Evolutionary conservation across 305 asterid species (phyloP).

Genomic region (Fraxinus angustifolia): DNA sequence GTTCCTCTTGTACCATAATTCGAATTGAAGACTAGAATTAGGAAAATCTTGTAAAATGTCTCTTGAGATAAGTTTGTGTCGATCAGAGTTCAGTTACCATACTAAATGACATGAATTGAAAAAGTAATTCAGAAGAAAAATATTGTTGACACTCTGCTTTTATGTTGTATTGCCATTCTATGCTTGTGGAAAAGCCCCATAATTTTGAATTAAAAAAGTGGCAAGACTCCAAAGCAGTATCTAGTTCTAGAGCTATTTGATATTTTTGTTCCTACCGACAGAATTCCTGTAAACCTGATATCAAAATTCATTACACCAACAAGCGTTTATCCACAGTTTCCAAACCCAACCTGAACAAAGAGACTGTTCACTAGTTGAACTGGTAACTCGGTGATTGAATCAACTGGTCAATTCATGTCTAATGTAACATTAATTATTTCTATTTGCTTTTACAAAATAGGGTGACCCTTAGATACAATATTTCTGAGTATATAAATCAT

Average conservation of each 20-base stretch:
- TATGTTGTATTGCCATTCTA: neutral
- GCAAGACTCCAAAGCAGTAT: neutral
- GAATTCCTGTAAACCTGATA: neutral
- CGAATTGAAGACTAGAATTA: conserved; percentile 1
- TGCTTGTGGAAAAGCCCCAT: neutral
- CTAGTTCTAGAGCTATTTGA: neutral
- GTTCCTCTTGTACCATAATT: neutral
- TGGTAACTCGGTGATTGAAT: neutral
- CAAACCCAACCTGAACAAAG: neutral
- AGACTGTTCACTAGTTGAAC: neutral
- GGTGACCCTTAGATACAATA: neutral
- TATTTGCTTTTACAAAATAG: neutral
- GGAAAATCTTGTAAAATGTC: neutral
- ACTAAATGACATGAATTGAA: neutral
- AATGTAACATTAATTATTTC: neutral
- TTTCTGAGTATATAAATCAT: neutral
- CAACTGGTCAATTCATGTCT: neutral
- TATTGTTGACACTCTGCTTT: conserved; percentile 3
- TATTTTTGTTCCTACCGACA: neutral
- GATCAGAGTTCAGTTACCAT: neutral
- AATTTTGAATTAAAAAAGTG: neutral
- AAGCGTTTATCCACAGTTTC: neutral
- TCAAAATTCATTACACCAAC: neutral
- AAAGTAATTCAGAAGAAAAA: neutral
- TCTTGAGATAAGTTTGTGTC: neutral